A percentile compares a stretch with the other conserved stretches of the same genome.
phyloP scores from a whole-genome alignment of 306 rosid species.

The Cucurbita argyrosperma region DNA sequence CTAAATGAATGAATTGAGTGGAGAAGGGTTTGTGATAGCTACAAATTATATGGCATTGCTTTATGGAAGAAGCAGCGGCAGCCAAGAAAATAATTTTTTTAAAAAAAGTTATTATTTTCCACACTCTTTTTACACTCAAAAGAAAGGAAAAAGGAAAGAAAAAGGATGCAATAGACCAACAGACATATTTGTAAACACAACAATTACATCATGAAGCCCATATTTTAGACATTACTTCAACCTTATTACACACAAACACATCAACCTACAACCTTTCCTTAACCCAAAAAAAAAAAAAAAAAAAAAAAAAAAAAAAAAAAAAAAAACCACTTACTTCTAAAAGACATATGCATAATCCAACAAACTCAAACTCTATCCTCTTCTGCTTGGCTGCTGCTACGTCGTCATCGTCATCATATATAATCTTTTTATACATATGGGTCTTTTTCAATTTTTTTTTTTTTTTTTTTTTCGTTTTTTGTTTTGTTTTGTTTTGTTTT shows the following conservation, averaged over 20 bases:
- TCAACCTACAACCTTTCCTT: not conserved
- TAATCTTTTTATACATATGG: not conserved
- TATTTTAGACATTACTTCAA: slow-evolving; percentile 7
- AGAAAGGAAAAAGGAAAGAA: not conserved
- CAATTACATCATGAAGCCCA: slow-evolving; percentile 20
- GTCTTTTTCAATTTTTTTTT: not conserved
- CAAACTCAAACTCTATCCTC: slow-evolving; percentile 1
- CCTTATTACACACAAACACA: slow-evolving; percentile 28
- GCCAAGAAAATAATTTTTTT: too few species aligned
- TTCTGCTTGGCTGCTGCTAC: not conserved
- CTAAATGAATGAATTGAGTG: not conserved
- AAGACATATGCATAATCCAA: slow-evolving; percentile 20
- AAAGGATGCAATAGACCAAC: slow-evolving; percentile 11
- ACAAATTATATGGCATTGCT: not conserved
- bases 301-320: not conserved
- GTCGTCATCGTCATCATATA: not conserved
- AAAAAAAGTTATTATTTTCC: not conserved
- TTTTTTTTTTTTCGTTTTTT: not conserved
- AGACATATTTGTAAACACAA: not conserved
- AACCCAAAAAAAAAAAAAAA: not conserved
- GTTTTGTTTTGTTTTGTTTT: not conserved
- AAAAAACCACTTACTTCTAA: slow-evolving; percentile 5
- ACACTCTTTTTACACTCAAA: not conserved
- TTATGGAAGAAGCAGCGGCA: not conserved
- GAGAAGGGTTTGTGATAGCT: not conserved